Percentiles rank a stretch among this genome's conserved stretches.
phyloP scores from a whole-genome alignment of 805 yeast genomes.

The Lipomyces chichibuensis region DNA sequence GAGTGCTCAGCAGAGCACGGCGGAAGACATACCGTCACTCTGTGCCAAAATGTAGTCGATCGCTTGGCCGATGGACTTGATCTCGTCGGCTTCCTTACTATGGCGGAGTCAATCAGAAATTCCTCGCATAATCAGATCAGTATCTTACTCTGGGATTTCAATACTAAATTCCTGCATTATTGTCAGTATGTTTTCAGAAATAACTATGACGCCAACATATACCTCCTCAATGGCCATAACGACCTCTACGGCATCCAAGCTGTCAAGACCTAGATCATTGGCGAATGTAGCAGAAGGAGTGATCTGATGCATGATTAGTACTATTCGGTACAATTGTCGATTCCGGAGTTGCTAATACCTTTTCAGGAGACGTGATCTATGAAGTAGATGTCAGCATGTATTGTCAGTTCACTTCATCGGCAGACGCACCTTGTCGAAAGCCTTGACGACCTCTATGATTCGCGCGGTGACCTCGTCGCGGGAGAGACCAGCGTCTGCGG shows the following conservation, averaged over 20 bases:
- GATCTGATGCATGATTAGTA: constrained; percentile 38
- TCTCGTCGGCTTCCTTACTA: constrained; percentile 82
- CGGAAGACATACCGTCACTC: constrained; percentile 47
- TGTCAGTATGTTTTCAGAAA: constrained; percentile 13
- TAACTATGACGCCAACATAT: not conserved
- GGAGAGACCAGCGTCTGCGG: constrained; percentile 65
- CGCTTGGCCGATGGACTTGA: constrained; percentile 92
- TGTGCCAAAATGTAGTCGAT: constrained; percentile 76
- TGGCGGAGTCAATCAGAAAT: constrained; percentile 22
- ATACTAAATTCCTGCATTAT: constrained; percentile 59
- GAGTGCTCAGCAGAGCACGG: not conserved
- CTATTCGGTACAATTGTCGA: not conserved
- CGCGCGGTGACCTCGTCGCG: constrained; percentile 81
- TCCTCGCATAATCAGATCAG: not conserved
- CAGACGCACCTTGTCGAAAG: constrained; percentile 57
- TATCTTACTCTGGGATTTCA: constrained; percentile 68
- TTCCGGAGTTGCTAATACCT: constrained; percentile 22
- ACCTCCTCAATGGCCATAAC: constrained; percentile 94
- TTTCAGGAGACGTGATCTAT: constrained; percentile 36
- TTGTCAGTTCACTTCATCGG: not conserved
- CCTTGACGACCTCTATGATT: constrained; percentile 74
- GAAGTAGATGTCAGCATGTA: constrained; percentile 31
- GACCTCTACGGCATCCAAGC: constrained; percentile 93
- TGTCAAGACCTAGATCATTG: constrained; percentile 81
- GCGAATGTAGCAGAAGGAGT: constrained; percentile 48